Evolutionary conservation across 2,329 filamentous ascomycete species (phyloP), one percentile per base, ranked within the genome.

Genomic region (Alternaria panax): DNA sequence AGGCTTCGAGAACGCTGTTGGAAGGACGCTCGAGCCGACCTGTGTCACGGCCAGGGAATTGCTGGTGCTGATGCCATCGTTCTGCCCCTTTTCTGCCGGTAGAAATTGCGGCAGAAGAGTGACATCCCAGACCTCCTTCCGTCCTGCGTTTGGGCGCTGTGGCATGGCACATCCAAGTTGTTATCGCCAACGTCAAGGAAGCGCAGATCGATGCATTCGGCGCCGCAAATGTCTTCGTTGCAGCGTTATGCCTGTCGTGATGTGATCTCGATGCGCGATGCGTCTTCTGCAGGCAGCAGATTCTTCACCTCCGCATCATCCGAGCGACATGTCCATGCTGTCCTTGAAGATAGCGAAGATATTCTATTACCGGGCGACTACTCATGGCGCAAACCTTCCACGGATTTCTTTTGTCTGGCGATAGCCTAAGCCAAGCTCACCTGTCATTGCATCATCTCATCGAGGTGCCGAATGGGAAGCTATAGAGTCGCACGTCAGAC

Each of bases 11-110:
- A 71, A 73, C 62, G 40, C 42, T 57, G 56, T 51, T 65, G 45
- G 72, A 73, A 72, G 66, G 66, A 62, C 66, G 72, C 72, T 75
- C 72, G 71, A 67, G 68, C 71, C 66, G 42, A 46, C 32, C 5
- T 14, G 41, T 57, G 43, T 50, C 52, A 42, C 24, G 46, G 51
- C 61, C 36, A 54, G 57, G 47, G 46, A n/a, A 54, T 30, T 43
- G 18, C 30, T 25, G 28, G 25, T 40, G 18, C 54, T 40, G 50
- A 38, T 51, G 28, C 38, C 40, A 41, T 64, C 54, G 51, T 59
- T 52, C 61, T 59, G 57, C 57, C 57, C 62, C 54, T 47, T 57
- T 65, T 63, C 62, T 61, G 30, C 41, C 68, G 69, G 70, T 59
- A 68, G 50, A 67, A 62, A 46, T 48, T 63, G 59, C 67, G 66